Base-by-base conservation (phyloP, 1,284 basidiomycete species). In the Phylloporus gajari region DNA sequence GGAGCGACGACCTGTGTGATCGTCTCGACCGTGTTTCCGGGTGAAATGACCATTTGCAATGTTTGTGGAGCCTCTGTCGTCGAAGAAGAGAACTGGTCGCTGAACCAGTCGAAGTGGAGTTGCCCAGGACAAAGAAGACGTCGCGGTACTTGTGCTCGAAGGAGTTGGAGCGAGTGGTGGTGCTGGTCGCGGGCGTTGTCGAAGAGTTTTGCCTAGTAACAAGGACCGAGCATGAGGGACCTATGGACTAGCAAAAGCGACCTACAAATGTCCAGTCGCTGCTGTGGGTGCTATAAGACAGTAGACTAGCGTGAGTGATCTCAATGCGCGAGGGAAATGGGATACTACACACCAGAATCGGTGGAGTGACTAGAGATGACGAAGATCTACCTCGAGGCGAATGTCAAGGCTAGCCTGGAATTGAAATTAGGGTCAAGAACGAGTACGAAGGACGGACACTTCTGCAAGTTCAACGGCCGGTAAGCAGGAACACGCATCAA, bases 1-100 rank as follows among this genome's bases (percentile, higher is more conserved):
- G 76, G 23, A 15, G 72, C 65, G 7, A 74, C 4, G 64, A 70
- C 15, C 9, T 69, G 40, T 17, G 80, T 77, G 58, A 76, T 19
- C 0, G 72, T 74, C 23, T 30, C 2, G 17, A 69, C 42, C 2
- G 11, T 3, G 5, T 64, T 67, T 19, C 67, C 70, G 5, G 78
- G 70, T 1, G 81, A 51, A 19, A 73, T 65, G 53, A 75, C 71
- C 56, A 74, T 9, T 30, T 66, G 72, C 27, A 72, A 35, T 4
- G 69, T 53, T 27, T 15, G 6, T 30, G 19, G 19, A 3, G 40
- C 27, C 17, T 27, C 62, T 12, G 67, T 17, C 2, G 65, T 40
- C 35, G 72, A 35, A 9, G 64, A 46, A n/a, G 65, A 67, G 3
- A 62, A 68, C n/a, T 64, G 67, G 5, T 69, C 23, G 77, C 44